These are phyloP conservation scores for Dioszegia aurantiaca DNA, from an alignment of 768 basidiomycete genomes.

Conservation along the genomic window DNA sequence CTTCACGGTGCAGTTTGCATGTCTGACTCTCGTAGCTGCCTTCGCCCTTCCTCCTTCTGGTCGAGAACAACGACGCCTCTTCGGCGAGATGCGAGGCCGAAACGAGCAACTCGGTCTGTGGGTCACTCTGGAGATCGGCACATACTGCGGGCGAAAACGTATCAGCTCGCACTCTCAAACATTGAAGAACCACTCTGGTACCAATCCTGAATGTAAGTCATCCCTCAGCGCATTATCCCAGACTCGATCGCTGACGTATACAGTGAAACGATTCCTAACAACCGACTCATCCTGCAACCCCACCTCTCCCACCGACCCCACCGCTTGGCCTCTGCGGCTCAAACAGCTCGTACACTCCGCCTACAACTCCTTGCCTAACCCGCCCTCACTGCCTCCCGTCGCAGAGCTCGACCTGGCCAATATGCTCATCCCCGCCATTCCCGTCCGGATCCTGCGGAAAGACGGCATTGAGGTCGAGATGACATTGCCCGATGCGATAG, in stretches of 20 bases:
- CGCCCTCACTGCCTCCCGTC: conserved; percentile 4
- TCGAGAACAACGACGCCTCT: conserved; percentile 46
- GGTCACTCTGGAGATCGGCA: conserved; percentile 44
- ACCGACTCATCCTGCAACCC: conserved; percentile 3
- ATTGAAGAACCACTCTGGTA: conserved; percentile 42
- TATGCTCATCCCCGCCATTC: conserved; percentile 5
- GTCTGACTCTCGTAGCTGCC: conserved; percentile 8
- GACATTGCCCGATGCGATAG: conserved; percentile 12
- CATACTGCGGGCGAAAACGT: conserved; percentile 47
- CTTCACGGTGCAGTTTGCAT: too few relatives aligned
- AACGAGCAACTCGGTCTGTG: conserved; percentile 53
- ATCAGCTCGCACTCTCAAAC: conserved; percentile 53
- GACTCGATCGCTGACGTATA: neutral
- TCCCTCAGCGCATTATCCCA: too few relatives aligned
- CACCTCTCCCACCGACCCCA: neutral
- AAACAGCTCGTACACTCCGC: conserved; percentile 10
- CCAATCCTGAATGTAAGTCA: conserved; percentile 17
- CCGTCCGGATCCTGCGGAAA: conserved; percentile 9
- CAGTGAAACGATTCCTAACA: conserved; percentile 7
- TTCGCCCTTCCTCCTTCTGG: conserved; percentile 37
- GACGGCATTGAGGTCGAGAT: conserved; percentile 13
- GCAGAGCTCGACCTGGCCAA: conserved; percentile 7
- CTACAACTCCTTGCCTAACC: conserved; percentile 6
- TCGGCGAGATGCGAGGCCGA: conserved; percentile 50
- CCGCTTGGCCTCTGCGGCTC: conserved; percentile 2